These are phyloP conservation scores for Porcisia deanei DNA, from an alignment of 208 protist genomes.

Conservation along the genomic window DNA sequence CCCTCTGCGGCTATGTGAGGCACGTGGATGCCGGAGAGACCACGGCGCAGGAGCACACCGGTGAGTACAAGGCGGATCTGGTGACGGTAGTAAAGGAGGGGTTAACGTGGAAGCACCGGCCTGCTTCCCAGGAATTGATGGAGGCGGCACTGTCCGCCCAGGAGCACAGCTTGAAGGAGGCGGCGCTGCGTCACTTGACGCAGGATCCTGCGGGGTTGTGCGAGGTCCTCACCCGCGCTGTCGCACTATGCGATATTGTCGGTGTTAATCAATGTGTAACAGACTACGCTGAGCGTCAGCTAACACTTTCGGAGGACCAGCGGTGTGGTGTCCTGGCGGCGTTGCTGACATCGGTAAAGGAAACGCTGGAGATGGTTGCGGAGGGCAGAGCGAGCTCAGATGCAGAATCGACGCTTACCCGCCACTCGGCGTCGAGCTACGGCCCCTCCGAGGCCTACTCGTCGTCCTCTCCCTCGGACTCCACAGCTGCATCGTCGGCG, in stretches of 20 bases:
- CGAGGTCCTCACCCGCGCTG: constrained; percentile 42
- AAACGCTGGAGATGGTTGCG: constrained; percentile 32
- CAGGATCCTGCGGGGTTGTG: constrained; percentile 40
- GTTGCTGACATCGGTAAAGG: constrained; percentile 34
- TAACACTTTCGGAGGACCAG: constrained; percentile 31
- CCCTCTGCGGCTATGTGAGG: constrained; percentile 14
- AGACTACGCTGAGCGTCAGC: constrained; percentile 19
- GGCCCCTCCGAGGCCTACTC: background rate
- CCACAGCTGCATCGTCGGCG: background rate
- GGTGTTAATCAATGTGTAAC: constrained; percentile 41
- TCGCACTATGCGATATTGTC: constrained; percentile 41
- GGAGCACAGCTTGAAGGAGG: constrained; percentile 38
- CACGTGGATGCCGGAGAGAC: background rate
- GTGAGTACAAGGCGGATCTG: background rate
- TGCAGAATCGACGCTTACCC: background rate
- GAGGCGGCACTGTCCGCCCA: constrained; percentile 31
- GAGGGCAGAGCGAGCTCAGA: background rate
- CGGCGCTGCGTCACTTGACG: constrained; percentile 52
- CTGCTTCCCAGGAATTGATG: constrained; percentile 28
- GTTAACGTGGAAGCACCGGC: constrained; percentile 38
- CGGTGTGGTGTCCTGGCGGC: constrained; percentile 35
- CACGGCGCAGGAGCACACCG: background rate
- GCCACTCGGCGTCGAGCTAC: background rate
- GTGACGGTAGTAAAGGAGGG: constrained; percentile 26
- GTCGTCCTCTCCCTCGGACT: background rate